A percentile compares a stretch with the other conserved stretches of the same genome.
Evolutionary conservation across 2,329 filamentous ascomycete genomes (phyloP).

Genomic region (Colletotrichum trifolii): DNA sequence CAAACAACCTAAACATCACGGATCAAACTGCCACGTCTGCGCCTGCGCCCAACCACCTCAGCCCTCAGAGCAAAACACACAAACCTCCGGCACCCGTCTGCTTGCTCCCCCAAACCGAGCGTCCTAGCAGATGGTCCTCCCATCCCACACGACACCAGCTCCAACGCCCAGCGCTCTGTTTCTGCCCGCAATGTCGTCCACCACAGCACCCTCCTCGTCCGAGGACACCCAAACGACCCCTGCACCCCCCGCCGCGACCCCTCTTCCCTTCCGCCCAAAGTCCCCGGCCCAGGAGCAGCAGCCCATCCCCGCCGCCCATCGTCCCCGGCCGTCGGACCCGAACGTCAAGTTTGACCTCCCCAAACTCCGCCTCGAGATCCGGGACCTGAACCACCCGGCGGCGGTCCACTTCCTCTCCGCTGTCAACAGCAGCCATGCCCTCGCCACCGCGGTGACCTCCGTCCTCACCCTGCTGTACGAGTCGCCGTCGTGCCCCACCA

Average conservation of each 20-base stretch:
- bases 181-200: slow-evolving; percentile 36
- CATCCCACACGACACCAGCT: slow-evolving; percentile 27
- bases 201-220: slow-evolving; percentile 11
- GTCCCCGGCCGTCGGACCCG: slow-evolving; percentile 9
- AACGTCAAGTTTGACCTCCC: slow-evolving; percentile 49
- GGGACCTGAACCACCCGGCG: slow-evolving; percentile 69
- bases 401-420: slow-evolving; percentile 74
- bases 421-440: slow-evolving; percentile 70
- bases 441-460: slow-evolving; percentile 71
- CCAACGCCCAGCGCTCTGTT: slow-evolving; percentile 31
- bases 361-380: slow-evolving; percentile 69
- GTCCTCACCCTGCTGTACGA: slow-evolving; percentile 81
- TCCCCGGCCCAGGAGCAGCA: slow-evolving; percentile 15
- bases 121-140: slow-evolving; percentile 30
- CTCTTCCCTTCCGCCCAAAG: slow-evolving; percentile 27
- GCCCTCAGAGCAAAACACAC: background rate
- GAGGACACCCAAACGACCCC: slow-evolving; percentile 8
- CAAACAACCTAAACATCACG: too few species aligned
- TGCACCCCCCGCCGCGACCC: slow-evolving; percentile 24
- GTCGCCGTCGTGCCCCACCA: slow-evolving; percentile 52
- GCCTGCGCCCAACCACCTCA: background rate
- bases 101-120: background rate
- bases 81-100: background rate
- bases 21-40: too few species aligned
- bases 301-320: slow-evolving; percentile 1